A percentile compares a stretch with the other conserved stretches of the same genome.
These are phyloP conservation scores for Tolypocladium ovalisporum DNA, from an alignment of 2,329 filamentous ascomycete genomes.

Conservation along the genomic window DNA sequence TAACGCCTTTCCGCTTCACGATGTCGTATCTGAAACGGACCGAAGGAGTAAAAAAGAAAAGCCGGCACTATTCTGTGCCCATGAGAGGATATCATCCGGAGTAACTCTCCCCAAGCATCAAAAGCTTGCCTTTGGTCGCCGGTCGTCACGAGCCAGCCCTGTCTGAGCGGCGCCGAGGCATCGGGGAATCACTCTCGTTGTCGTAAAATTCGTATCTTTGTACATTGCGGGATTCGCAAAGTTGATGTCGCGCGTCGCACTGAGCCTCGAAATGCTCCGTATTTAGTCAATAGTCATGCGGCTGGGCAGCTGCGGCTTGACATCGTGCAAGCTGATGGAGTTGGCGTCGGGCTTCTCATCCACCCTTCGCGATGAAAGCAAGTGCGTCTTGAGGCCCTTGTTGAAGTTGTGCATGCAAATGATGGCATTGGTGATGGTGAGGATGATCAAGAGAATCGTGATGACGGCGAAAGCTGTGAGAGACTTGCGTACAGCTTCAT, in stretches of 20 bases:
- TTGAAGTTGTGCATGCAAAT: constrained; percentile 87
- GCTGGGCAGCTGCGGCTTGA: constrained; percentile 42
- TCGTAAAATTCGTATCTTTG: constrained; percentile 24
- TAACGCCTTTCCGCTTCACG: background rate
- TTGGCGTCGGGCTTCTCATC: constrained; percentile 46
- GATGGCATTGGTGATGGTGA: constrained; percentile 79
- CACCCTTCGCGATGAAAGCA: constrained; percentile 43
- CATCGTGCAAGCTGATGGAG: constrained; percentile 45
- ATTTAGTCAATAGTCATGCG: constrained; percentile 52
- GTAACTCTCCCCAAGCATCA: background rate
- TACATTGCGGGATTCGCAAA: constrained; percentile 10
- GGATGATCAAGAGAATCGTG: constrained; percentile 76
- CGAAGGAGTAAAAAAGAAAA: background rate
- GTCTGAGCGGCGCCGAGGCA: constrained; percentile 1
- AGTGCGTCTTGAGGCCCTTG: constrained; percentile 78
- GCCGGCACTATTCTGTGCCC: background rate
- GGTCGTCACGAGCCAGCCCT: constrained; percentile 8
- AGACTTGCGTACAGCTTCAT: constrained; percentile 70
- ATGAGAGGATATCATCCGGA: constrained; percentile 1
- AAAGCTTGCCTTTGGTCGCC: background rate
- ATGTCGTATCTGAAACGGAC: background rate
- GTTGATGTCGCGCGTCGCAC: background rate
- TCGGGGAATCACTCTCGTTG: constrained; percentile 4
- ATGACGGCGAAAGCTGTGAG: constrained; percentile 91
- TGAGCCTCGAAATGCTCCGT: background rate